Evolutionary conservation across 179 eudicot genomes (phyloP).

Genomic region (Silene noctiflora): DNA sequence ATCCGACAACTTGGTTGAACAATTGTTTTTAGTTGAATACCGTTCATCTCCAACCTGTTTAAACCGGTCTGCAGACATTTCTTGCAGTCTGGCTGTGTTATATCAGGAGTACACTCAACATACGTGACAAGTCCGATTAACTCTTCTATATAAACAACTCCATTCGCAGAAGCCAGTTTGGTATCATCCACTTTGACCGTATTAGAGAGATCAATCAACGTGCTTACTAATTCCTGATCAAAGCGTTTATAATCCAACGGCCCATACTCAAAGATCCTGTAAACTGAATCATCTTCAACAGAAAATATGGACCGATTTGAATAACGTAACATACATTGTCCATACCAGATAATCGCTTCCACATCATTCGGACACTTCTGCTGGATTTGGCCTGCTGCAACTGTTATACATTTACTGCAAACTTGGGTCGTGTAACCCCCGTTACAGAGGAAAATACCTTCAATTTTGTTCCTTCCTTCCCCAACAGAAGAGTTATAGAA

Average conservation of each 20-base stretch:
- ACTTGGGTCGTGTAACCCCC: conserved; percentile 21
- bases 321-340: conserved; percentile 32
- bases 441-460: conserved; percentile 32
- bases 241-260: conserved; percentile 14
- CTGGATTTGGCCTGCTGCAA: conserved; percentile 11
- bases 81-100: conserved; percentile 13
- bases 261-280: conserved; percentile 2
- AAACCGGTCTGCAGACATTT: conserved; percentile 21
- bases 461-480: conserved; percentile 12
- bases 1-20: conserved; percentile 24
- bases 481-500: conserved; percentile 32
- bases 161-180: conserved; percentile 13
- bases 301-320: conserved; percentile 22
- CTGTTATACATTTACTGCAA: conserved; percentile 18
- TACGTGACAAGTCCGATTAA: neutral
- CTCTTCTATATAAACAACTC: conserved; percentile 1
- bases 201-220: conserved; percentile 18
- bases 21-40: conserved; percentile 14
- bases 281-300: neutral
- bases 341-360: conserved; percentile 29
- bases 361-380: conserved; percentile 18
- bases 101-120: conserved; percentile 30
- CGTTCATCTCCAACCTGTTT: conserved; percentile 14
- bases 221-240: conserved; percentile 22
- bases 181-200: conserved; percentile 12